Conservation (phyloP, 495 filamentous ascomycete genomes). For the Penicillium subrubescens region DNA sequence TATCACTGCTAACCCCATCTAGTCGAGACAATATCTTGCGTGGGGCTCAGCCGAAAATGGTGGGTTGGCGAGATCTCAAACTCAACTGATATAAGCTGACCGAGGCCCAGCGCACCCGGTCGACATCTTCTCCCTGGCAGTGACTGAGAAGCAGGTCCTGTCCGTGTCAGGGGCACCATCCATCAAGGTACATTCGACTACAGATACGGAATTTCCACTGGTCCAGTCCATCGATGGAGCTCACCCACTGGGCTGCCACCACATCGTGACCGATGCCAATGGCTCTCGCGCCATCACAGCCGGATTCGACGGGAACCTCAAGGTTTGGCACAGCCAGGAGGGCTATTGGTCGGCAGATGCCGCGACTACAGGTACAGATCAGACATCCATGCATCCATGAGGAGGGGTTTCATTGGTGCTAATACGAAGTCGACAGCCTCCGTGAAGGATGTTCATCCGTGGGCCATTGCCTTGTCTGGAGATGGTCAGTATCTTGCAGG, state of each 20-base stretch:
- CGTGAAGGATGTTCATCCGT: conserved; percentile 57
- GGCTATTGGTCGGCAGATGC: conserved; percentile 56
- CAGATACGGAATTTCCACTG: conserved; percentile 68
- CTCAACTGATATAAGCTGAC: conserved; percentile 23
- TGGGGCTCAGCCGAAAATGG: conserved; percentile 87
- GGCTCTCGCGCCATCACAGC: conserved; percentile 75
- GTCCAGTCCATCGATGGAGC: conserved; percentile 72
- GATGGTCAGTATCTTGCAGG: conserved; percentile 81
- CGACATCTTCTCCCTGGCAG: conserved; percentile 87
- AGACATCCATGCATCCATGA: background rate
- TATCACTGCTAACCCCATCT: conserved; percentile 8
- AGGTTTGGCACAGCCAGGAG: conserved; percentile 69
- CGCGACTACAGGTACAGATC: conserved; percentile 43
- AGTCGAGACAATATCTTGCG: conserved; percentile 99
- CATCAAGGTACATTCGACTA: conserved; percentile 75
- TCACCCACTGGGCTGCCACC: conserved; percentile 88
- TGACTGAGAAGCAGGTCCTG: conserved; percentile 74
- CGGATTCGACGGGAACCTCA: conserved; percentile 85
- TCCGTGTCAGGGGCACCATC: conserved; percentile 81
- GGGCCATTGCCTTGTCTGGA: conserved; percentile 83
- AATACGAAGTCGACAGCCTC: conserved; percentile 15
- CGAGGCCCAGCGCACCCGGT: conserved; percentile 69
- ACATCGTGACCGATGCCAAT: conserved; percentile 68
- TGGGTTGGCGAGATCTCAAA: conserved; percentile 36
- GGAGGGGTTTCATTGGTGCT: conserved; percentile 2